Evolutionary conservation across 2,329 filamentous ascomycete genomes (phyloP).

Genomic region (Tolypocladium capitatum): DNA sequence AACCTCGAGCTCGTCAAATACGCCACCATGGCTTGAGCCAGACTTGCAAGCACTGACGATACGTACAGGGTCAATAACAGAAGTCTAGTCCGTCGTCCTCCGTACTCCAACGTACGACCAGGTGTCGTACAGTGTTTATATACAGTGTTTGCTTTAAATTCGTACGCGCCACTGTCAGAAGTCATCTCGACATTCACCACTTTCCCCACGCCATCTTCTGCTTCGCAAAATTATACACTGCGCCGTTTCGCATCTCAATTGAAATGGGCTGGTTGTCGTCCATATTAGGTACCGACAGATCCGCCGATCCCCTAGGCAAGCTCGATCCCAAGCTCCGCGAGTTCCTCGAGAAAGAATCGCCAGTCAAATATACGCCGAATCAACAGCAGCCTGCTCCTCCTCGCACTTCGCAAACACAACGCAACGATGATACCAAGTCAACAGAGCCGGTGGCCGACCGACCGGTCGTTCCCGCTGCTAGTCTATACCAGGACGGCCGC

Average conservation of each 20-base stretch:
- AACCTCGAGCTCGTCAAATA: background rate
- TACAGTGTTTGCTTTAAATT: background rate
- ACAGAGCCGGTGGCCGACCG: conserved; percentile 6
- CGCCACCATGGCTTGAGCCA: background rate
- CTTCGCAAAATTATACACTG: background rate
- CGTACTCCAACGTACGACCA: too few species aligned
- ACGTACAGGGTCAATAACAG: too few species aligned
- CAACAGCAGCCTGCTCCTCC: conserved; percentile 9
- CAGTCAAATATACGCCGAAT: conserved; percentile 47
- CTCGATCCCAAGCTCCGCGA: conserved; percentile 75
- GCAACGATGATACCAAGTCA: conserved; percentile 6
- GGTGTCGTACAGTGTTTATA: background rate
- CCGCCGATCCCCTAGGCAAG: conserved; percentile 49
- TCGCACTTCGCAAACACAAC: conserved; percentile 4
- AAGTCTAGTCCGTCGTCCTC: too few species aligned
- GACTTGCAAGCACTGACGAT: background rate
- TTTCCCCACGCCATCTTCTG: background rate
- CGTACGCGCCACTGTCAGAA: background rate
- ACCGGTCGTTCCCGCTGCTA: conserved; percentile 31
- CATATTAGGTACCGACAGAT: conserved; percentile 34
- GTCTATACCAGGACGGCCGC: conserved; percentile 45
- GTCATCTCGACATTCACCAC: too few species aligned
- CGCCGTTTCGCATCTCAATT: background rate
- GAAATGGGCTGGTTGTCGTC: conserved; percentile 46
- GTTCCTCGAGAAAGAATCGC: conserved; percentile 73